Evolutionary conservation across 495 filamentous ascomycete species (phyloP), one percentile per base, ranked within the genome.

Genomic region (Penicillium lagena): DNA sequence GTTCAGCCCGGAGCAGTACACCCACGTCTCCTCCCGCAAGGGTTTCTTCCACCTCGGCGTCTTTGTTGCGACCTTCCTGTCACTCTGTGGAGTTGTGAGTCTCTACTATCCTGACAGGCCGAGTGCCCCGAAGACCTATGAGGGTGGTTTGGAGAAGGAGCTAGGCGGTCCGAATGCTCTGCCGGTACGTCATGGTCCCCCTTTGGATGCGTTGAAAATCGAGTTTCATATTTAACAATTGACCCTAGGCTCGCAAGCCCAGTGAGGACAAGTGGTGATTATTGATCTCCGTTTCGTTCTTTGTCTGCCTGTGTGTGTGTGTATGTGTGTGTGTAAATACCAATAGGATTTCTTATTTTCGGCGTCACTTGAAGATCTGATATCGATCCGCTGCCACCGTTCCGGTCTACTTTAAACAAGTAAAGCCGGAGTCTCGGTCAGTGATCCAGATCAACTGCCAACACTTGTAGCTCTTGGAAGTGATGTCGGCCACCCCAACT

Each of bases 1-100:
- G 44, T 91, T 99, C 70, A 83, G 85, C 40, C 79, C 87, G 2
- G 81, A 96, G 58, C 85, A 90, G 52, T 97, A 99, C 68, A 90
- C 80, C 17, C 90, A 93, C 71, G 79, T 84, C 48, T 78, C 75
- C 34, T 62, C 90, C 22, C 74, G 79, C 54, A 87, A 83, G 71
- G 90, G 81, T 39, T 57, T 83, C 37, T 58, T 86, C 35, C 81
- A 90, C 64, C 60, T 94, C 45, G 87, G 87, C 40, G 68, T 62
- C 50, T 96, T 96, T 59, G 68, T 95, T 12, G 77, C 68, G 9
- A 67, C 72, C 34, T 78, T 96, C 44, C 58, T 89, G 27, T 77
- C 77, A n/a, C 60, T 96, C 17, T 80, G 77, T 52, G 86, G 81
- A 41, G 73, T 80, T 17, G 81, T 94, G 33, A 83, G 80, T 60